Percentiles rank a stretch among this genome's conserved stretches.
Evolutionary conservation across 345 rosid species (phyloP).

Genomic region (Noccaea caerulescens): DNA sequence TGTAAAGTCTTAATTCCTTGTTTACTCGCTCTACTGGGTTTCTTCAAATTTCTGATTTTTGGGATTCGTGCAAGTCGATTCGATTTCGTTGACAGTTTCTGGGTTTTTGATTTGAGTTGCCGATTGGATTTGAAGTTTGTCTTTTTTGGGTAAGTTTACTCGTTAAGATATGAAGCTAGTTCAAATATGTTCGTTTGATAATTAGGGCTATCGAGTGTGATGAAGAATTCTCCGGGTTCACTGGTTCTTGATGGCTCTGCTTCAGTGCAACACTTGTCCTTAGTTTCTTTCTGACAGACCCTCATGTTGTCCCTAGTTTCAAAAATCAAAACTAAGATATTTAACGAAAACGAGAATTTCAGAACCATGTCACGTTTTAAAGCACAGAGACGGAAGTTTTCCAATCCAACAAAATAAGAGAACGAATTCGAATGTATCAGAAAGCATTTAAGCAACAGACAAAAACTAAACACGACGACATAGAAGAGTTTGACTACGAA

Average conservation of each 20-base stretch:
- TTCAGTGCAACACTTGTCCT: constrained; percentile 30
- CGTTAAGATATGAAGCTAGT: not conserved
- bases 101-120: constrained; percentile 23
- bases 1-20: constrained; percentile 1
- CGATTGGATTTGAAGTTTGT: constrained; percentile 26
- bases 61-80: constrained; percentile 27
- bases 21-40: constrained; percentile 10
- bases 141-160: constrained; percentile 20
- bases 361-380: not conserved
- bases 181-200: not conserved
- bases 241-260: constrained; percentile 42
- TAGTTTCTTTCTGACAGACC: no score
- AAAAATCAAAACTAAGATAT: not conserved
- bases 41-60: constrained; percentile 25
- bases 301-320: no score
- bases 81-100: constrained; percentile 17
- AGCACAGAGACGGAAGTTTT: constrained; percentile 7
- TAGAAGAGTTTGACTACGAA: constrained; percentile 25
- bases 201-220: not conserved
- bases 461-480: not conserved
- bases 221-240: constrained; percentile 37
- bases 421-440: constrained; percentile 4
- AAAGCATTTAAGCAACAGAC: not conserved
- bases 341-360: not conserved
- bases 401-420: constrained; percentile 21